Conservation (phyloP, 1,284 basidiomycete genomes). For the Xerocomus nothofagi region DNA sequence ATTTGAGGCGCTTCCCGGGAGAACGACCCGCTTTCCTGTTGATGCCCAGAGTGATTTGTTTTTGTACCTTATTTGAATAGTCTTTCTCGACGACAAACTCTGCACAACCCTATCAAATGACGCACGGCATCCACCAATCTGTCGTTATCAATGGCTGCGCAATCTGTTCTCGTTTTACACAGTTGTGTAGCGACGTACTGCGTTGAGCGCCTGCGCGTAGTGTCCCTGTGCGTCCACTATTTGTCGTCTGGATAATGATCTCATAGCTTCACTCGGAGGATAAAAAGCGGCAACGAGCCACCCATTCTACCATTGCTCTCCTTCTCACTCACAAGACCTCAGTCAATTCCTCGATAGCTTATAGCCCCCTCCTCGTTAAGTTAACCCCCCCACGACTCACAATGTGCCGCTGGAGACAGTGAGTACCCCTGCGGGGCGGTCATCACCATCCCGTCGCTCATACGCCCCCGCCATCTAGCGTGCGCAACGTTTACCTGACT, state of each 20-base stretch:
- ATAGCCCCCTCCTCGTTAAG: neutral
- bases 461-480: slow-evolving; percentile 23
- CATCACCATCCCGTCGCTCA: slow-evolving; percentile 14
- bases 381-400: slow-evolving; percentile 6
- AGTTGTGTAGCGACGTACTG: slow-evolving; percentile 22
- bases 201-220: slow-evolving; percentile 27
- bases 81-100: slow-evolving; percentile 39
- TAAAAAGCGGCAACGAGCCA: slow-evolving; percentile 27
- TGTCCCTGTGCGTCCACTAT: slow-evolving; percentile 21
- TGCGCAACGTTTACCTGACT: slow-evolving; percentile 42
- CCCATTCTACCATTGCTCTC: slow-evolving; percentile 14
- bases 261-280: slow-evolving; percentile 28
- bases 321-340: slow-evolving; percentile 2
- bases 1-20: slow-evolving; percentile 24
- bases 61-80: slow-evolving; percentile 34
- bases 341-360: slow-evolving; percentile 2
- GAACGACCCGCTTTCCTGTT: slow-evolving; percentile 16
- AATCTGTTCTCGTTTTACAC: slow-evolving; percentile 32
- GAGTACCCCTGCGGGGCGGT: slow-evolving; percentile 15
- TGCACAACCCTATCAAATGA: slow-evolving; percentile 40
- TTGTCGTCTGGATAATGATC: slow-evolving; percentile 23
- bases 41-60: slow-evolving; percentile 16
- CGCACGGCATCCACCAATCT: slow-evolving; percentile 31
- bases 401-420: slow-evolving; percentile 44
- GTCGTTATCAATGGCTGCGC: slow-evolving; percentile 29